These are phyloP conservation scores for Straminergon stramineum DNA, from an alignment of 225 moss, liverwort and hornwort genomes.

Conservation along the genomic window DNA sequence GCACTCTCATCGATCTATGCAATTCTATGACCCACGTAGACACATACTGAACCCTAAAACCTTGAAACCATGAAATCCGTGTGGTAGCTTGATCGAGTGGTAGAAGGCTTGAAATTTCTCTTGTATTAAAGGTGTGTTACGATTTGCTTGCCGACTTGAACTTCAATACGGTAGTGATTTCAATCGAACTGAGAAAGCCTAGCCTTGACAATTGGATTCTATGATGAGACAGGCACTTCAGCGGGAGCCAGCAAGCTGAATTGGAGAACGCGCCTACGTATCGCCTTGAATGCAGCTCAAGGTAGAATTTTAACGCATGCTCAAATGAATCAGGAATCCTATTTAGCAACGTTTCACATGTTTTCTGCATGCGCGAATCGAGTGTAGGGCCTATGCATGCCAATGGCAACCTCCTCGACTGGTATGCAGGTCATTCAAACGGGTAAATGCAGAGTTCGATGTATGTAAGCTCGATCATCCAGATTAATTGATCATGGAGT, in stretches of 20 bases:
- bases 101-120: too few relatives aligned
- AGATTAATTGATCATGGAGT: neutral
- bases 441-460: neutral
- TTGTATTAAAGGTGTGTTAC: neutral
- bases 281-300: slow-evolving; percentile 54
- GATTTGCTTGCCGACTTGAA: neutral
- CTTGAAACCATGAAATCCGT: neutral
- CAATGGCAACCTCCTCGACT: neutral
- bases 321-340: neutral
- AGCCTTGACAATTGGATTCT: neutral
- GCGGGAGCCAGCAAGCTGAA: neutral
- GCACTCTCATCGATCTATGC: neutral
- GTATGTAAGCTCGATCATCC: neutral
- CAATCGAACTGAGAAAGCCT: neutral
- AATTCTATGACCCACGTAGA: neutral
- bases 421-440: neutral
- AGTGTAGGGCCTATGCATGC: too few relatives aligned
- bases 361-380: neutral
- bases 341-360: neutral
- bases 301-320: slow-evolving; percentile 2
- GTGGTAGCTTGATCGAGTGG: neutral
- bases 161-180: too few relatives aligned
- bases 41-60: neutral
- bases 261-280: slow-evolving; percentile 35
- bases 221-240: neutral